Conservation (phyloP, 2,329 filamentous ascomycete species). For the Dryadomyces quercus-mongolicae region DNA sequence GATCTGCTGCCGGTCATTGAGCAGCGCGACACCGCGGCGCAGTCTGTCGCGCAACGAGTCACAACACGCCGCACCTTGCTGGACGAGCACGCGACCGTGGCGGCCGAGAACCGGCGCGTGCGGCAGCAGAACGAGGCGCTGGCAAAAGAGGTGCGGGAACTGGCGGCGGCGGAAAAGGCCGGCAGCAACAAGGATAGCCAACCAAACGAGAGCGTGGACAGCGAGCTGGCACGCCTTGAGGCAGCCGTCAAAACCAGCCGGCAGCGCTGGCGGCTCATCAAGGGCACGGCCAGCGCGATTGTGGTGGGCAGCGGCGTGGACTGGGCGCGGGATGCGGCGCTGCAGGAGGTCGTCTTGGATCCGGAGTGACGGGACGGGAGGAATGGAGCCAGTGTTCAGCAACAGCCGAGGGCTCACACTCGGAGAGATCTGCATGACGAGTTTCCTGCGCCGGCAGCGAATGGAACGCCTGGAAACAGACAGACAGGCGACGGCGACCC, state of each 20-base stretch:
- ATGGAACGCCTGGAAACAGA: background rate
- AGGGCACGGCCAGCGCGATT: conserved; percentile 65
- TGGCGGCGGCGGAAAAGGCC: conserved; percentile 39
- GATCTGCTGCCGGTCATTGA: conserved; percentile 55
- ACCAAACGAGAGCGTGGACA: background rate
- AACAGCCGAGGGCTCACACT: background rate
- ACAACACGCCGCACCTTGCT: conserved; percentile 37
- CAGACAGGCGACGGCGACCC: background rate
- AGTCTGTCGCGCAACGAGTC: conserved; percentile 48
- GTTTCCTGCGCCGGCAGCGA: background rate
- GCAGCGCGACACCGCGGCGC: conserved; percentile 54
- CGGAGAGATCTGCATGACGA: background rate
- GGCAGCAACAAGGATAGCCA: conserved; percentile 20
- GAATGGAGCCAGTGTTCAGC: background rate
- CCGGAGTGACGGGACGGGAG: conserved; percentile 25
- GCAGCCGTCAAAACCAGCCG: conserved; percentile 47
- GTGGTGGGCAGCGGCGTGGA: conserved; percentile 73
- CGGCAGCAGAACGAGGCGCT: conserved; percentile 51
- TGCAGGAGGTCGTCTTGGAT: conserved; percentile 63
- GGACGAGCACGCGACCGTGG: conserved; percentile 40
- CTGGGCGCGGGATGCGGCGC: conserved; percentile 58
- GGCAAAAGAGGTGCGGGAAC: conserved; percentile 46
- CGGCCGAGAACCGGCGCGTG: conserved; percentile 44
- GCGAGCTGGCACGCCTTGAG: conserved; percentile 45
- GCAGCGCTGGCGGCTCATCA: conserved; percentile 61